Percentiles rank a stretch among this genome's conserved stretches.
Conservation (phyloP, 768 basidiomycete species). For the Leucogyrophana mollusca region DNA sequence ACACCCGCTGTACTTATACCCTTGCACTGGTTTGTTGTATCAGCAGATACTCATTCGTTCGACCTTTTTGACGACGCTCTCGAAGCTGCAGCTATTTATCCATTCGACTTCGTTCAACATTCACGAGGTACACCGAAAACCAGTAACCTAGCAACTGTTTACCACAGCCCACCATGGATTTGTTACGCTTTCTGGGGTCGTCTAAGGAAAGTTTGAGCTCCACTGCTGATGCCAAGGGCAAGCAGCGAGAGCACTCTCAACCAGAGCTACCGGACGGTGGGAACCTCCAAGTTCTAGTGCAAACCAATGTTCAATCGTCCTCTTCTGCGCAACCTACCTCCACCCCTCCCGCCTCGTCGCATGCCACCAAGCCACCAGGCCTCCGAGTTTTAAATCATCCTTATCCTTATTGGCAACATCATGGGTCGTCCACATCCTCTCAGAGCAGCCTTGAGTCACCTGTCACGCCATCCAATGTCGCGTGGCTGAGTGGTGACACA, state of each 20-base stretch:
- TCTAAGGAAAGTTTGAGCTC: conserved; percentile 15
- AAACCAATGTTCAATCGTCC: conserved; percentile 27
- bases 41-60: too few relatives aligned
- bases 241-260: conserved; percentile 19
- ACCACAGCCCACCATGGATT: too few relatives aligned
- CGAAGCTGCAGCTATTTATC: too few relatives aligned
- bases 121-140: too few relatives aligned
- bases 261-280: not conserved
- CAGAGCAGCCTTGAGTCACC: conserved; percentile 30
- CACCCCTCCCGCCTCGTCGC: conserved; percentile 20
- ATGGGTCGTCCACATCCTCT: conserved; percentile 28
- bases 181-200: conserved; percentile 24
- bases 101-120: too few relatives aligned
- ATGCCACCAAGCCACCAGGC: conserved; percentile 26
- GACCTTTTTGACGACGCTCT: too few relatives aligned
- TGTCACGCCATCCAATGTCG: conserved; percentile 37
- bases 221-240: conserved; percentile 18
- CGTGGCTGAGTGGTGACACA: conserved; percentile 31
- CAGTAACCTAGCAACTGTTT: too few relatives aligned
- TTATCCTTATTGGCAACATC: conserved; percentile 35
- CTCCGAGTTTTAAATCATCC: conserved; percentile 31
- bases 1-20: too few relatives aligned
- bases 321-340: conserved; percentile 14
- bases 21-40: too few relatives aligned
- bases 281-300: conserved; percentile 25